Evolutionary conservation across 2,329 filamentous ascomycete genomes (phyloP), one percentile per base, ranked within the genome.

Genomic region (Dactylellina parvicollis): DNA sequence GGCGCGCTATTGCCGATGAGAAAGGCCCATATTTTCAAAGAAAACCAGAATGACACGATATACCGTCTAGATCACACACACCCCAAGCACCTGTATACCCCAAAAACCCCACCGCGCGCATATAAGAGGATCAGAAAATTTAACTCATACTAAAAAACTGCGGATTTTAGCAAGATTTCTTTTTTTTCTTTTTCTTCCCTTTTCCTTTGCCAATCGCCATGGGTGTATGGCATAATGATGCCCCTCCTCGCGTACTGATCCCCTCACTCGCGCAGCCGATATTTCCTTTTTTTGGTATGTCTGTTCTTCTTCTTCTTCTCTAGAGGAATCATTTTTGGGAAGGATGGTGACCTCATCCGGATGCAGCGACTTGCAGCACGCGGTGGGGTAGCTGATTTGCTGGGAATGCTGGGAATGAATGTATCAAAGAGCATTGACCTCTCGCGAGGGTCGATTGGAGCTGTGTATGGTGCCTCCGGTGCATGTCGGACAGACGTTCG

Each of bases 1-100:
- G 32, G 54, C 67, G 67, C 69, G 57, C 54, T 72, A 50, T 59
- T 52, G 66, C 66, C 66, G 66, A 71, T 44, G 47, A 55, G 28
- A 54, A 36, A 61, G 56, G 55, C 22, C 24, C 3, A 42, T 52
- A 20, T n/a, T 40, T 24, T 40, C n/a, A n/a, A n/a, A n/a, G n/a
- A n/a, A 56, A 12, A 18, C 32, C 50, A 26, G 10, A 40, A 42
- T 49, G 20, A 18, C 22, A 40, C 47, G 16, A 44, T 50, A 54
- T 46, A 52, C 26, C 14, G 20, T 61, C 26, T 26, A 49, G 40
- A 61, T 57, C 49, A 54, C 49, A 54, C 30, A 54, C 32, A 18
- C 30, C 18, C n/a, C n/a, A n/a, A n/a, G 46, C 16, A 50, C 46
- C 18, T 30, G 46, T 30, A 50, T 28, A 34, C 18, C 20, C 12